phyloP scores from a whole-genome alignment of 345 rosid species.

The Moringa oleifera region DNA sequence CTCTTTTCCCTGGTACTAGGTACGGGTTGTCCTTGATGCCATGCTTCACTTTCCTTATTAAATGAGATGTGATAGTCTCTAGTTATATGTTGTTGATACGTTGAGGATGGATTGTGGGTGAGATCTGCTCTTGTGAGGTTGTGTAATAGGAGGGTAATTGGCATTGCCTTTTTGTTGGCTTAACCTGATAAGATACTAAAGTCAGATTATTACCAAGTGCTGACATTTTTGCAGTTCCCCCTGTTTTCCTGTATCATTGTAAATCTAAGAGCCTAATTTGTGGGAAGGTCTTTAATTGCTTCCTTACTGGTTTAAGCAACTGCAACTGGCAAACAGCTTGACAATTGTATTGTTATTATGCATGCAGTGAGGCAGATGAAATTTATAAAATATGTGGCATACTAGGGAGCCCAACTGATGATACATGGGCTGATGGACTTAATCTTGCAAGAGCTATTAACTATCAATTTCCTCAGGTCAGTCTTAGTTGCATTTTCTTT shows the following conservation, averaged over 20 bases:
- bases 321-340: too few species aligned
- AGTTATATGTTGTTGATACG: not conserved
- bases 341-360: not conserved
- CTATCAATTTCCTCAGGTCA: constrained; percentile 78
- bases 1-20: constrained; percentile 93
- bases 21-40: constrained; percentile 8
- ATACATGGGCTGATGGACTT: constrained; percentile 84
- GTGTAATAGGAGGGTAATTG: not conserved
- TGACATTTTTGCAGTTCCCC: too few species aligned
- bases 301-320: too few species aligned
- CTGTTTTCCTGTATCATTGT: not conserved
- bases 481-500: not conserved
- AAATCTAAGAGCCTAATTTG: too few species aligned
- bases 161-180: not conserved
- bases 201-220: too few species aligned
- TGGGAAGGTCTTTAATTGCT: too few species aligned
- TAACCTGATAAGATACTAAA: too few species aligned
- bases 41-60: too few species aligned
- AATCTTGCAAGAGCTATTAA: constrained; percentile 71
- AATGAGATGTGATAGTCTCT: not conserved
- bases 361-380: constrained; percentile 92
- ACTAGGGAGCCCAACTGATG: constrained; percentile 74
- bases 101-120: not conserved
- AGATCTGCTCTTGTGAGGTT: not conserved
- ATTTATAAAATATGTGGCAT: constrained; percentile 87